Conservation (phyloP, 345 rosid species). For the Populus tremula region DNA sequence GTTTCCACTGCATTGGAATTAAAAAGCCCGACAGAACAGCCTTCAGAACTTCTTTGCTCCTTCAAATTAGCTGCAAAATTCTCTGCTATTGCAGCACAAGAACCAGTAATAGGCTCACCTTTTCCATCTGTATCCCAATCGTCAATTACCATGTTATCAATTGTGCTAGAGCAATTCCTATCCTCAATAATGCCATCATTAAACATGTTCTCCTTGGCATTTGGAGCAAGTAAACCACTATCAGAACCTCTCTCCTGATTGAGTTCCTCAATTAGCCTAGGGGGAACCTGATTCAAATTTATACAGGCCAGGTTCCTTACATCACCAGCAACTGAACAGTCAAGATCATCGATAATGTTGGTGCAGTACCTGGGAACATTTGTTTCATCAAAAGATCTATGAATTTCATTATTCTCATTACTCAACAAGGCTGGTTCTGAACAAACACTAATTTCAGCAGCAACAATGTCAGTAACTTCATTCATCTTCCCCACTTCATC, state of each 20-base stretch:
- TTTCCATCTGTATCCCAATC: not conserved
- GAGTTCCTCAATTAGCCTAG: conserved; percentile 18
- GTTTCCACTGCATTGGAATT: conserved; percentile 1
- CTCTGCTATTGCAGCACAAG: not conserved
- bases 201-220: not conserved
- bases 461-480: conserved; percentile 7
- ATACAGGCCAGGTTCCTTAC: conserved; percentile 5
- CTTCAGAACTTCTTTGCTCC: conserved; percentile 1
- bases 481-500: conserved; percentile 17
- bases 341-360: not conserved
- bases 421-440: conserved; percentile 13
- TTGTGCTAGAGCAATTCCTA: not conserved
- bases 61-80: not conserved
- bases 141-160: not conserved
- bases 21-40: not conserved
- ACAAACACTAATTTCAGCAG: conserved; percentile 15
- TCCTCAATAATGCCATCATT: conserved; percentile 1
- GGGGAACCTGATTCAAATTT: conserved; percentile 6
- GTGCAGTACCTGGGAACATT: conserved; percentile 2
- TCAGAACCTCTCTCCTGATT: conserved; percentile 16
- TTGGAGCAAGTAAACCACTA: conserved; percentile 7
- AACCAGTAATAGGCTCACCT: not conserved
- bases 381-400: conserved; percentile 17
- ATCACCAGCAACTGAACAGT: conserved; percentile 6
- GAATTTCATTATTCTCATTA: not conserved